A percentile compares a stretch with the other conserved stretches of the same genome.
Conservation (phyloP, 371 early-diverging fungal species). For the Mucor lusitanicus region DNA sequence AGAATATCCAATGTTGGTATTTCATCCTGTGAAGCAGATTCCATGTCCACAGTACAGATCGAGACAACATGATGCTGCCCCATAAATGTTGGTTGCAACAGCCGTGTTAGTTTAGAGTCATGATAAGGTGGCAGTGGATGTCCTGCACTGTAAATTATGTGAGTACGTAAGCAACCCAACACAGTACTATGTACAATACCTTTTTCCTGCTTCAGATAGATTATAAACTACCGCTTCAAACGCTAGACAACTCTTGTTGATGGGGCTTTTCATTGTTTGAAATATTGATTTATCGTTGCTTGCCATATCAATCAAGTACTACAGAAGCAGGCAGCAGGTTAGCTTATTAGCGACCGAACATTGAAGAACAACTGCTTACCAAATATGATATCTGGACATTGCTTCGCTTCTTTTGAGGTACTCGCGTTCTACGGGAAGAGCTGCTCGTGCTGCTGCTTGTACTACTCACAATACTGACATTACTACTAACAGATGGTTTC, state of each 20-base stretch:
- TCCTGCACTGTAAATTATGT: slow-evolving; percentile 11
- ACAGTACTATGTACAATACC: background rate
- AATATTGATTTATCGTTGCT: slow-evolving; percentile 23
- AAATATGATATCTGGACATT: slow-evolving; percentile 14
- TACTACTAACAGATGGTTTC: background rate
- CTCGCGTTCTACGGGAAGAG: slow-evolving; percentile 7
- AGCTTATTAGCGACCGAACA: too few species aligned
- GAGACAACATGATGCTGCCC: slow-evolving; percentile 81
- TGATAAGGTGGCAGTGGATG: slow-evolving; percentile 83
- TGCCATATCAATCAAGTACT: slow-evolving; percentile 22
- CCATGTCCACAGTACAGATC: slow-evolving; percentile 79
- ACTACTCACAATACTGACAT: slow-evolving; percentile 6
- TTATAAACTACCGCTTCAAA: slow-evolving; percentile 20
- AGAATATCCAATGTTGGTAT: slow-evolving; percentile 73
- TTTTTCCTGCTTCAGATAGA: slow-evolving; percentile 18
- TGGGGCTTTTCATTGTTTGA: slow-evolving; percentile 15
- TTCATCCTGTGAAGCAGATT: slow-evolving; percentile 66
- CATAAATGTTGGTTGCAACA: slow-evolving; percentile 80
- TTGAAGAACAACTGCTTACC: background rate
- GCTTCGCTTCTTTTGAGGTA: slow-evolving; percentile 4
- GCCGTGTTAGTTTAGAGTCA: slow-evolving; percentile 89
- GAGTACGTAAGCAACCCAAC: background rate
- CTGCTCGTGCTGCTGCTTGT: slow-evolving; percentile 7
- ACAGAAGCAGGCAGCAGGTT: background rate
- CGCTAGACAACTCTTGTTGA: slow-evolving; percentile 21